Percentiles rank a stretch among this genome's conserved stretches.
Evolutionary conservation across 2,329 filamentous ascomycete genomes (phyloP).

Genomic region (Zalaria sp.): DNA sequence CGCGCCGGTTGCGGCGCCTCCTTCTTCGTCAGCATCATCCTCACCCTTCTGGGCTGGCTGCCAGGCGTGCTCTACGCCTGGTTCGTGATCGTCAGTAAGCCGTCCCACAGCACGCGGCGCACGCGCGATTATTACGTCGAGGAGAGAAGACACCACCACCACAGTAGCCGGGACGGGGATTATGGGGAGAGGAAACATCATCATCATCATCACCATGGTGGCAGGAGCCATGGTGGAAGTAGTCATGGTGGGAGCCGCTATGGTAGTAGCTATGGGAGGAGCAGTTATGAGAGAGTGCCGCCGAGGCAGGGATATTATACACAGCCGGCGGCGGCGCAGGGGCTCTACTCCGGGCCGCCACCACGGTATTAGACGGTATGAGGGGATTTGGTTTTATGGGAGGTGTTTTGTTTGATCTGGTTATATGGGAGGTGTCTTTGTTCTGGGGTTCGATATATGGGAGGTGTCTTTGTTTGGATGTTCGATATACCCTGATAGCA

Average conservation of each 20-base stretch:
- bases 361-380: background rate
- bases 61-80: constrained; percentile 5
- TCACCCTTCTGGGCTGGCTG: constrained; percentile 43
- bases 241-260: background rate
- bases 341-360: background rate
- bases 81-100: constrained; percentile 5
- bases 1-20: constrained; percentile 75
- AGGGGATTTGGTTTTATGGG: too few species aligned
- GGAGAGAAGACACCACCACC: constrained; percentile 1
- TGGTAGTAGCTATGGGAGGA: background rate
- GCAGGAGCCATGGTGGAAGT: background rate
- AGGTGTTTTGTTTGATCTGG: too few species aligned
- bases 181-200: background rate
- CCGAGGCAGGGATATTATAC: background rate
- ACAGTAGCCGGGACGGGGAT: background rate
- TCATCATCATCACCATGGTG: background rate
- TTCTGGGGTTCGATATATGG: too few species aligned
- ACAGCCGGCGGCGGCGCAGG: background rate
- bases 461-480: too few species aligned
- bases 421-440: too few species aligned
- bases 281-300: background rate
- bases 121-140: background rate
- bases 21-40: constrained; percentile 76
- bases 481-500: too few species aligned
- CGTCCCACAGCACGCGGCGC: background rate